Percentiles rank a stretch among this genome's conserved stretches.
Evolutionary conservation across 2,329 filamentous ascomycete species (phyloP).

Genomic region (Penicillium sp.): DNA sequence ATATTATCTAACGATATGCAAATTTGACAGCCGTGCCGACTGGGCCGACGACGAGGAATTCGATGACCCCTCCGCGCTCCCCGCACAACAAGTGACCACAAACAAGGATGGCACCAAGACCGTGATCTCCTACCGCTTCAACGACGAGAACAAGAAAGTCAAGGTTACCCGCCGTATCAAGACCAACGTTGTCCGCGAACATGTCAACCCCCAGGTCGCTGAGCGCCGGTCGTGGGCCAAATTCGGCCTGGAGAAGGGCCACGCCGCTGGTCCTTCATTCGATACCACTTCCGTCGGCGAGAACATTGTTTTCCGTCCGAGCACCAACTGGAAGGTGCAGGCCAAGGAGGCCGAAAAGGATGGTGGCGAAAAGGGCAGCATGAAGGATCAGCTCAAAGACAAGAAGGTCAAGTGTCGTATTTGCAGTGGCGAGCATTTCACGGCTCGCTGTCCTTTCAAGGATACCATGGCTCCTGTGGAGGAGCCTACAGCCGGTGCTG

Average conservation of each 20-base stretch:
- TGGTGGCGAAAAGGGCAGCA: conserved; percentile 53
- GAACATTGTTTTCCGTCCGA: conserved; percentile 95
- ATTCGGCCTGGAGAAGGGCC: conserved; percentile 85
- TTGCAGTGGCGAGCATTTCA: conserved; percentile 98
- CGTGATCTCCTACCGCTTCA: conserved; percentile 79
- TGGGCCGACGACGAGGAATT: conserved; percentile 92
- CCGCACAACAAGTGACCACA: conserved; percentile 77
- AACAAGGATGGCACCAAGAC: conserved; percentile 99
- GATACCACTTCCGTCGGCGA: conserved; percentile 93
- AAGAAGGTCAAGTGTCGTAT: conserved; percentile 99
- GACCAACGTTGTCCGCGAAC: conserved; percentile 82
- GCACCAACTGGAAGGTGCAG: conserved; percentile 87
- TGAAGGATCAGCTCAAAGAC: conserved; percentile 74
- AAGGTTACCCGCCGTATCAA: conserved; percentile 96
- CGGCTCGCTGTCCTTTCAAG: conserved; percentile 97
- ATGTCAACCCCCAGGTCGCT: conserved; percentile 93
- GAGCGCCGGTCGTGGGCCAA: conserved; percentile 90
- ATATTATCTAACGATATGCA: conserved; percentile 16
- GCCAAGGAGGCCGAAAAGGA: conserved; percentile 62
- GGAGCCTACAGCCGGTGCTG: conserved; percentile 38
- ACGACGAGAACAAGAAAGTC: conserved; percentile 91
- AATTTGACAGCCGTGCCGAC: conserved; percentile 56
- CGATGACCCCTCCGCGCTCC: conserved; percentile 78
- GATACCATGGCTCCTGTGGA: conserved; percentile 84
- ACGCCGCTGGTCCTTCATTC: conserved; percentile 70